Conservation (phyloP, 2,329 filamentous ascomycete species). For the Ophiosphaerella korrae region DNA sequence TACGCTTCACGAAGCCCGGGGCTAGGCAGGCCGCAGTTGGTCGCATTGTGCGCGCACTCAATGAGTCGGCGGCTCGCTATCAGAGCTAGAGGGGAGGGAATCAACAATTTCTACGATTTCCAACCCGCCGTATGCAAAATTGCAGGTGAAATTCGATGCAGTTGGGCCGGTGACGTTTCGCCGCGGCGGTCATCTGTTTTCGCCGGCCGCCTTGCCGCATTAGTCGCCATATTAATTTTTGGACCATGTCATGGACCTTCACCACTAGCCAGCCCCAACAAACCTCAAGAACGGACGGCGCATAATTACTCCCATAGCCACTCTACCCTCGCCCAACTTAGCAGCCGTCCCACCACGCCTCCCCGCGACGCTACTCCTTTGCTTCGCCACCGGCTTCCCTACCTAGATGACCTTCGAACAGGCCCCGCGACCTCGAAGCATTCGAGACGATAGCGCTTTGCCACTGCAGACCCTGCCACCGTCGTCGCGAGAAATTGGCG, state of each 20-base stretch:
- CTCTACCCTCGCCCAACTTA: neutral
- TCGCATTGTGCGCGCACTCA: conserved; percentile 35
- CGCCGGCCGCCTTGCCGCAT: conserved; percentile 24
- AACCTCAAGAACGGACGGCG: neutral
- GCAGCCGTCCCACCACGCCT: conserved; percentile 3
- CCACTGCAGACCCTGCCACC: conserved; percentile 36
- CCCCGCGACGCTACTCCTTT: neutral
- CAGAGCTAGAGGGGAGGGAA: neutral
- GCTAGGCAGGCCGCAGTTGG: conserved; percentile 43
- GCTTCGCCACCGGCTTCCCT: conserved; percentile 13
- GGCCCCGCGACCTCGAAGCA: conserved; percentile 33
- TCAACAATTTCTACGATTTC: no score
- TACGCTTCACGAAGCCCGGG: conserved; percentile 62
- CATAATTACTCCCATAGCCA: conserved; percentile 2
- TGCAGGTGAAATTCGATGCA: no score
- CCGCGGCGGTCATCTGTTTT: conserved; percentile 13
- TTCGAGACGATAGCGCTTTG: conserved; percentile 32
- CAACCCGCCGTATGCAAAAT: no score
- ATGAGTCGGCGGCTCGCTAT: no score
- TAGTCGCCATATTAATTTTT: conserved; percentile 25
- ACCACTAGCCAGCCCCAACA: conserved; percentile 1
- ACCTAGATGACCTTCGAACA: conserved; percentile 45
- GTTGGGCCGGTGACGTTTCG: conserved; percentile 18
- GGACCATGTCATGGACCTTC: conserved; percentile 4
- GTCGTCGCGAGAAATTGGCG: conserved; percentile 67